These are phyloP conservation scores for Globisporangium spiculum DNA, from an alignment of 352 stramenopile species.

Conservation along the genomic window DNA sequence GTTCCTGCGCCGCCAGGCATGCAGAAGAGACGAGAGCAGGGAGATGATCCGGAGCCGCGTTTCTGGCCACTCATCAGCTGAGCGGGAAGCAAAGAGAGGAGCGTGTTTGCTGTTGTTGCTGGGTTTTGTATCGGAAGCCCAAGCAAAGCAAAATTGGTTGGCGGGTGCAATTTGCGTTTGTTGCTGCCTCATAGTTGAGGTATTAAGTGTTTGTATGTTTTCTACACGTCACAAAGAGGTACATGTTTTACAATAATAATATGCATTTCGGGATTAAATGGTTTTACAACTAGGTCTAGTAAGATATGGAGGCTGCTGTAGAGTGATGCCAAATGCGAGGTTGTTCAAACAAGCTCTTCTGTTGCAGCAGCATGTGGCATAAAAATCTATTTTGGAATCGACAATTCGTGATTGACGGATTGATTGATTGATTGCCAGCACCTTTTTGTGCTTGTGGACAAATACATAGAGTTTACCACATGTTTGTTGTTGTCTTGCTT, in stretches of 20 bases:
- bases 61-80: slow-evolving; percentile 12
- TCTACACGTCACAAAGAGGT: not conserved
- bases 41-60: slow-evolving; percentile 8
- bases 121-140: not conserved
- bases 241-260: no score
- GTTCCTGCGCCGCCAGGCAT: not conserved
- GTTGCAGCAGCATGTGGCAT: not conserved
- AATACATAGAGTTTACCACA: not conserved
- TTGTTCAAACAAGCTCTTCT: not conserved
- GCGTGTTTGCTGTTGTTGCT: not conserved
- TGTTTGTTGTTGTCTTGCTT: not conserved
- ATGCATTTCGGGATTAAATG: no score
- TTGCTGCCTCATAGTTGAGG: not conserved
- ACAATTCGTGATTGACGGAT: not conserved
- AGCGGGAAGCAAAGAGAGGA: not conserved
- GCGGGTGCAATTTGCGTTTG: not conserved
- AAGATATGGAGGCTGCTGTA: not conserved
- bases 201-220: not conserved
- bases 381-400: not conserved
- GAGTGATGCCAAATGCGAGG: not conserved
- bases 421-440: not conserved
- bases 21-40: not conserved
- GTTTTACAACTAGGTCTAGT: not conserved
- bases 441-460: not conserved
- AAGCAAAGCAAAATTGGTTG: not conserved